phyloP scores from a whole-genome alignment of 2,329 filamentous ascomycete species.

The Arthrobotrys pseudoclavata region DNA sequence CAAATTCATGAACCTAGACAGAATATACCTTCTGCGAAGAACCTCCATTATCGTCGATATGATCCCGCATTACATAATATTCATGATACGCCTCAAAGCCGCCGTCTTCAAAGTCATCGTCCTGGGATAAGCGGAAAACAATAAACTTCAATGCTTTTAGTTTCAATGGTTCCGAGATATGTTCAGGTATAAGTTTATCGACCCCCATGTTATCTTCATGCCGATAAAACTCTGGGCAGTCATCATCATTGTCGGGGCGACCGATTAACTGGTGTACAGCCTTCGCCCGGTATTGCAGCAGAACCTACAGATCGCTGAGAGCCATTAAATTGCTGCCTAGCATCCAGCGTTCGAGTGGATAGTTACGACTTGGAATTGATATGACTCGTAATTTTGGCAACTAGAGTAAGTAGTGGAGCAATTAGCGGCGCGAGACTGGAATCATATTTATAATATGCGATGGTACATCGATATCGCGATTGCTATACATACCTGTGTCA shows the following conservation, averaged over 20 bases:
- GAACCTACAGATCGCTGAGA: background rate
- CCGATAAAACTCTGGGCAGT: too few relatives aligned
- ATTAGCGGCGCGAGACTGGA: too few relatives aligned
- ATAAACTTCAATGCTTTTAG: too few relatives aligned
- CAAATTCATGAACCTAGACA: background rate
- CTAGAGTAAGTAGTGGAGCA: too few relatives aligned
- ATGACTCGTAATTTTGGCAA: background rate
- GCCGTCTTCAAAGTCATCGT: too few relatives aligned
- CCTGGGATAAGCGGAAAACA: too few relatives aligned
- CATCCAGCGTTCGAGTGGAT: background rate
- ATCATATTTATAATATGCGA: background rate
- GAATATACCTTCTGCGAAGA: background rate
- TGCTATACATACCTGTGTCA: background rate
- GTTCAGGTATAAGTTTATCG: background rate
- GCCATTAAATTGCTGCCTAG: background rate
- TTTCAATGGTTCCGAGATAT: too few relatives aligned
- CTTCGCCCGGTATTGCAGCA: background rate
- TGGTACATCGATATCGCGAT: background rate
- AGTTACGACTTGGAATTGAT: background rate
- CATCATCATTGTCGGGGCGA: background rate
- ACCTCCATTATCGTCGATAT: background rate
- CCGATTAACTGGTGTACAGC: background rate
- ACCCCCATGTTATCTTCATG: too few relatives aligned
- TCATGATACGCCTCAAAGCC: background rate
- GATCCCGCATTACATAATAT: background rate